A percentile compares a stretch with the other conserved stretches of the same genome.
Conservation (phyloP, 2,329 filamentous ascomycete species). For the Metarhizium album region DNA sequence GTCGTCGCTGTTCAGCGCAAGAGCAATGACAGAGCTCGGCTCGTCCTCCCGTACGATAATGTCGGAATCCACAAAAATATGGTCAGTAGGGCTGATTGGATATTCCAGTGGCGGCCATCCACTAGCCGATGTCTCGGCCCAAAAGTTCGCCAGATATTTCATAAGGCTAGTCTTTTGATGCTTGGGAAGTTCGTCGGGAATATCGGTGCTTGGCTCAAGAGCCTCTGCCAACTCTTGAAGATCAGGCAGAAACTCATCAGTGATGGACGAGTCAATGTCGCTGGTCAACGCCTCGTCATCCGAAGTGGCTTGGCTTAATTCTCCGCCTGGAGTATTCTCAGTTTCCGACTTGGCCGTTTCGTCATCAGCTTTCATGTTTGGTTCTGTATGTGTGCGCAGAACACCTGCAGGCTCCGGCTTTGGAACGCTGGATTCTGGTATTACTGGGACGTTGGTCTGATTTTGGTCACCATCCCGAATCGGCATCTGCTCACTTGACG, state of each 20-base stretch:
- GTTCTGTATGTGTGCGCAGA: conserved; percentile 13
- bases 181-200: conserved; percentile 68
- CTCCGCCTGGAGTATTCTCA: conserved; percentile 18
- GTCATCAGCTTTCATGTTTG: conserved; percentile 13
- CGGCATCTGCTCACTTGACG: conserved; percentile 36
- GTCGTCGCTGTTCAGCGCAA: conserved; percentile 79
- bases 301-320: conserved; percentile 44
- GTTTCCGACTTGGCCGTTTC: conserved; percentile 16
- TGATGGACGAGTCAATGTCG: conserved; percentile 59
- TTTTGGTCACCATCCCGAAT: conserved; percentile 10
- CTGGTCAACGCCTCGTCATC: conserved; percentile 60
- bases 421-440: conserved; percentile 9
- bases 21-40: conserved; percentile 89
- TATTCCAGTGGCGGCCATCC: conserved; percentile 92
- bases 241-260: conserved; percentile 57
- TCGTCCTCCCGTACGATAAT: conserved; percentile 97
- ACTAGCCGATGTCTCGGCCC: conserved; percentile 93
- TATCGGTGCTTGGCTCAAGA: conserved; percentile 48
- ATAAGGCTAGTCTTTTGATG: conserved; percentile 89
- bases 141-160: conserved; percentile 95
- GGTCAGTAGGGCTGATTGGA: conserved; percentile 75
- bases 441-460: conserved; percentile 12
- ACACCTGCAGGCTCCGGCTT: conserved; percentile 12
- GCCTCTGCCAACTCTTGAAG: conserved; percentile 52
- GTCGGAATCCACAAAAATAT: conserved; percentile 94